Evolutionary conservation across 345 rosid species (phyloP).

Genomic region (Euphorbia tirucalli): DNA sequence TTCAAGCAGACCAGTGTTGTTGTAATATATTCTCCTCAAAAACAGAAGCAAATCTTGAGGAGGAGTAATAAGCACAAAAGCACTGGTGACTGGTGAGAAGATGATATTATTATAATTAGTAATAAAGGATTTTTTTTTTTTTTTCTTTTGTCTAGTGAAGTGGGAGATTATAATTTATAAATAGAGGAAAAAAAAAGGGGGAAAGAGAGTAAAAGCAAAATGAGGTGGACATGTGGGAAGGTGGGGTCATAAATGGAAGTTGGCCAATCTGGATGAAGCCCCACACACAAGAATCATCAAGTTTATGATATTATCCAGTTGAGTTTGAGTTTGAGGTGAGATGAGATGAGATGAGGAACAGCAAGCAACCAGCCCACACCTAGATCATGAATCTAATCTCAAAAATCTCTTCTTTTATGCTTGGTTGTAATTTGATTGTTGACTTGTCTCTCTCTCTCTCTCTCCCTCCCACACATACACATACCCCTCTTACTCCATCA

Average conservation of each 20-base stretch:
- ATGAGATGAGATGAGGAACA: no score
- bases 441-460: constrained; percentile 11
- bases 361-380: constrained; percentile 35
- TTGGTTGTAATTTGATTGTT: constrained; percentile 34
- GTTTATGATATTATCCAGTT: constrained; percentile 42
- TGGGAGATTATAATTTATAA: constrained; percentile 35
- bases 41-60: no score
- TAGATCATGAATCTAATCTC: constrained; percentile 40
- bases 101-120: neutral
- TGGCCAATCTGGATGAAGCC: constrained; percentile 47
- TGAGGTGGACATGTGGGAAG: constrained; percentile 42
- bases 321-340: no score
- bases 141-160: constrained; percentile 4
- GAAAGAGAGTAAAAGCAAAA: constrained; percentile 13
- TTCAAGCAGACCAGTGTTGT: no score
- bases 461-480: constrained; percentile 2
- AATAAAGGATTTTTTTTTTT: neutral
- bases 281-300: constrained; percentile 46
- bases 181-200: constrained; percentile 26
- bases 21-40: no score
- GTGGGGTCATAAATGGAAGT: constrained; percentile 46
- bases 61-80: no score
- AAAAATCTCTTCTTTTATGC: constrained; percentile 17
- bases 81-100: no score
- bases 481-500: no score